Evolutionary conservation across 768 basidiomycete species (phyloP).

Genomic region (Trametes villosa): DNA sequence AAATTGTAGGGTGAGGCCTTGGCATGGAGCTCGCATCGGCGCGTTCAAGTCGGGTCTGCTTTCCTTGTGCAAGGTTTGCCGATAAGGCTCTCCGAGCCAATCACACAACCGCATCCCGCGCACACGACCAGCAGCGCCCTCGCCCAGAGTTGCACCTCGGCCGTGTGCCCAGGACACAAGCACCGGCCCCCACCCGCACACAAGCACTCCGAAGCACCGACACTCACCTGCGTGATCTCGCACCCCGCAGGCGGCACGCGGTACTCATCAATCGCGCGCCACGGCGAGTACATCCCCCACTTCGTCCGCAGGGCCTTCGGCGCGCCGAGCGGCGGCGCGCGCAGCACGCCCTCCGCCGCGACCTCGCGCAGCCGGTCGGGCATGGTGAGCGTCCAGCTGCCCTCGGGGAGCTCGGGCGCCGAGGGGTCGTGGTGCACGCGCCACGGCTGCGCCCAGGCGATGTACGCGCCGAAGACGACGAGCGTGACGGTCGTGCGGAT

Average conservation of each 20-base stretch:
- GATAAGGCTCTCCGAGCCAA: neutral
- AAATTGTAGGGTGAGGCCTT: too few relatives aligned
- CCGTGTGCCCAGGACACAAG: neutral
- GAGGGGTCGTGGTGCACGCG: neutral
- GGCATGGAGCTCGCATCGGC: too few relatives aligned
- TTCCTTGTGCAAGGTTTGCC: too few relatives aligned
- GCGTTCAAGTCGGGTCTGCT: too few relatives aligned
- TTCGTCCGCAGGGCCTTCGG: slow-evolving; percentile 19
- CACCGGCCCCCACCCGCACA: neutral
- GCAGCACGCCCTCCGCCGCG: slow-evolving; percentile 2
- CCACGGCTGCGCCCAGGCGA: slow-evolving; percentile 18
- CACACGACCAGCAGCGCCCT: neutral
- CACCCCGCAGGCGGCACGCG: slow-evolving; percentile 51
- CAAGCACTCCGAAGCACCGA: too few relatives aligned
- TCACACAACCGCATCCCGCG: neutral
- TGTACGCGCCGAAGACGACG: slow-evolving; percentile 11
- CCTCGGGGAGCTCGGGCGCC: neutral
- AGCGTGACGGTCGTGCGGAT: slow-evolving; percentile 19
- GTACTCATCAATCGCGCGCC: slow-evolving; percentile 53
- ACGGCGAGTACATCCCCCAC: slow-evolving; percentile 71
- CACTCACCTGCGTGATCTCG: slow-evolving; percentile 55
- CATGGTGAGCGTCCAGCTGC: neutral
- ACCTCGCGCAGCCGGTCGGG: neutral
- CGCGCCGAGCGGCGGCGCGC: slow-evolving; percentile 19
- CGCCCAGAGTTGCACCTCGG: neutral